A percentile compares a stretch with the other conserved stretches of the same genome.
Evolutionary conservation across 1,284 basidiomycete species (phyloP).

Genomic region (Somion occarium): DNA sequence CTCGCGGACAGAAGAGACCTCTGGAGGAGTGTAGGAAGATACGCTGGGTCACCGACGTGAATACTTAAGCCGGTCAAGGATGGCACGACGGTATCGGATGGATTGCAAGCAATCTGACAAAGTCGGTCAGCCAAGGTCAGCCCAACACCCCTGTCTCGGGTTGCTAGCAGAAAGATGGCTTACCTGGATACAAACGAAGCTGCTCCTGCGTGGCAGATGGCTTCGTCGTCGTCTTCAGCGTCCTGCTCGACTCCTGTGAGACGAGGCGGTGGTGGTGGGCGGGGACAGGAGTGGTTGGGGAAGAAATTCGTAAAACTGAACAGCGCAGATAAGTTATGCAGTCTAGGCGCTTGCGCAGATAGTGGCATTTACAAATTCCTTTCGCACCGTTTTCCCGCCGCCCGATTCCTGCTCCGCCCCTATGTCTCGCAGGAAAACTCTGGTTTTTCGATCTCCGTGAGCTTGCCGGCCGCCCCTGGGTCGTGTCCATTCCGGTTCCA

Average conservation of each 20-base stretch:
- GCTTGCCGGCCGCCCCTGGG: too few species aligned
- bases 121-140: not conserved
- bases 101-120: not conserved
- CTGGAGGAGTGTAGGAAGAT: too few species aligned
- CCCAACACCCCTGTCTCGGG: not conserved
- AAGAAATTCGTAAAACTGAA: not conserved
- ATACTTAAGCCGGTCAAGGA: not conserved
- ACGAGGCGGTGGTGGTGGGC: not conserved
- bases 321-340: not conserved
- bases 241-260: not conserved
- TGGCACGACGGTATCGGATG: not conserved
- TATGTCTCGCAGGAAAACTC: not conserved
- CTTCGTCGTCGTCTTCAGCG: not conserved
- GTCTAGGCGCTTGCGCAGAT: too few species aligned
- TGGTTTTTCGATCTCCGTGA: not conserved
- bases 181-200: not conserved
- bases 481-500: not conserved
- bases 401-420: not conserved
- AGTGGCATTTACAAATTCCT: not conserved
- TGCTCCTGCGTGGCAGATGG: not conserved
- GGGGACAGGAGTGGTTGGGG: not conserved
- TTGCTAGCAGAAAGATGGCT: not conserved
- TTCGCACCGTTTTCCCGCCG: not conserved
- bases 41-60: not conserved
- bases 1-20: too few species aligned